Evolutionary conservation across 371 early-diverging fungal genomes (phyloP).

Genomic region (Mortierella sp.): DNA sequence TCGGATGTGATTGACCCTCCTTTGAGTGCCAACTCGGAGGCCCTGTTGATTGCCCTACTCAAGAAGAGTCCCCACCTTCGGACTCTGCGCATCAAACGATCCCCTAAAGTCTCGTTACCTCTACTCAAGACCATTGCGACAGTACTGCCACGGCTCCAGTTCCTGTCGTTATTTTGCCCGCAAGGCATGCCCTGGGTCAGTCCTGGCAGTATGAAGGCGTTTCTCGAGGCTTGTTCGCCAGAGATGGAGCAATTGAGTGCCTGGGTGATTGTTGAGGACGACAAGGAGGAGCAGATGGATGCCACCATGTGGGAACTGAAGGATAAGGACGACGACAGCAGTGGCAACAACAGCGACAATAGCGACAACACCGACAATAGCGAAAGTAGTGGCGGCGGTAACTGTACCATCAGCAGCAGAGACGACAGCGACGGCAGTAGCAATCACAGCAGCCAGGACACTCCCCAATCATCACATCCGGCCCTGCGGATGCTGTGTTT

Average conservation of each 20-base stretch:
- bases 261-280: neutral
- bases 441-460: neutral
- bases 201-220: neutral
- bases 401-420: neutral
- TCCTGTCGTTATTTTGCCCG: neutral
- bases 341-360: neutral
- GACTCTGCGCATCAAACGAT: neutral
- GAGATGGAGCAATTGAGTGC: neutral
- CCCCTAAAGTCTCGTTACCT: neutral
- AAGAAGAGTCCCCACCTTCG: neutral
- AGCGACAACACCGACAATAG: neutral
- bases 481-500: neutral
- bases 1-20: neutral
- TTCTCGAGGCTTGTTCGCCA: neutral
- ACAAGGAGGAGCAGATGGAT: neutral
- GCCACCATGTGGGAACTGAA: neutral
- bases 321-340: neutral
- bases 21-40: neutral
- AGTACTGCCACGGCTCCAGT: neutral
- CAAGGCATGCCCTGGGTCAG: conserved; percentile 1
- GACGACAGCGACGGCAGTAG: neutral
- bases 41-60: neutral
- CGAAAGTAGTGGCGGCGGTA: too few relatives aligned
- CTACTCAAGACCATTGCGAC: neutral
- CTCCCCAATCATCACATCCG: neutral